phyloP scores from a whole-genome alignment of 106 monocot species.

The Cymbidium sinense region DNA sequence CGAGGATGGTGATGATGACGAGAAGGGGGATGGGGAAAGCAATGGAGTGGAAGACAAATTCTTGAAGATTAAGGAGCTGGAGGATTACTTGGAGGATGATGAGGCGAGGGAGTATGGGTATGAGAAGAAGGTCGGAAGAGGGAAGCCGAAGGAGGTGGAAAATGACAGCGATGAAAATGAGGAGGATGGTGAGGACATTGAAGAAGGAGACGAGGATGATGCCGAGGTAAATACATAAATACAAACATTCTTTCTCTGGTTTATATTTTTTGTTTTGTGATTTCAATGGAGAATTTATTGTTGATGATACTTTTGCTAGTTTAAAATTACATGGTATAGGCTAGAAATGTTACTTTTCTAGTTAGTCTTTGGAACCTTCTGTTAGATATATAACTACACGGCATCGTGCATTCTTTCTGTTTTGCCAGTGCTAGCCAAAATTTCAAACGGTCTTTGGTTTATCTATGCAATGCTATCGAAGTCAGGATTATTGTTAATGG shows the following conservation, averaged over 20 bases:
- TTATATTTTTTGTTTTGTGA: neutral
- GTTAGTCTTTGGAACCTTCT: neutral
- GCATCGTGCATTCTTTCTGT: too few relatives aligned
- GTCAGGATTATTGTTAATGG: too few relatives aligned
- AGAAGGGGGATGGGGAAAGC: slow-evolving; percentile 11
- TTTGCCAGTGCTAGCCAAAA: too few relatives aligned
- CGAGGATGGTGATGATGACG: slow-evolving; percentile 14
- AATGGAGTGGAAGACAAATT: slow-evolving; percentile 33
- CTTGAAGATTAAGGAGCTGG: slow-evolving; percentile 56
- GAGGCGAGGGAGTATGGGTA: slow-evolving; percentile 54
- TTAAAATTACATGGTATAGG: neutral
- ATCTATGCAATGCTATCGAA: too few relatives aligned
- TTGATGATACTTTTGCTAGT: too few relatives aligned
- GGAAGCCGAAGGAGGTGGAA: slow-evolving; percentile 7
- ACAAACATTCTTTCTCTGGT: neutral
- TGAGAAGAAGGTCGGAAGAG: slow-evolving; percentile 9
- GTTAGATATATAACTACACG: too few relatives aligned
- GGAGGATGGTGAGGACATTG: slow-evolving; percentile 20
- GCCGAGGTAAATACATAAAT: slow-evolving; percentile 19
- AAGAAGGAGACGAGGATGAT: slow-evolving; percentile 28
- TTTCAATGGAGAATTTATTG: too few relatives aligned
- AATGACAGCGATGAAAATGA: slow-evolving; percentile 13
- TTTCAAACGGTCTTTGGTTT: too few relatives aligned
- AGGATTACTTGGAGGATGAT: slow-evolving; percentile 46
- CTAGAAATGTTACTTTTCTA: neutral